phyloP scores from a whole-genome alignment of 2,329 filamentous ascomycete genomes.

The Remersonia thermophila region DNA sequence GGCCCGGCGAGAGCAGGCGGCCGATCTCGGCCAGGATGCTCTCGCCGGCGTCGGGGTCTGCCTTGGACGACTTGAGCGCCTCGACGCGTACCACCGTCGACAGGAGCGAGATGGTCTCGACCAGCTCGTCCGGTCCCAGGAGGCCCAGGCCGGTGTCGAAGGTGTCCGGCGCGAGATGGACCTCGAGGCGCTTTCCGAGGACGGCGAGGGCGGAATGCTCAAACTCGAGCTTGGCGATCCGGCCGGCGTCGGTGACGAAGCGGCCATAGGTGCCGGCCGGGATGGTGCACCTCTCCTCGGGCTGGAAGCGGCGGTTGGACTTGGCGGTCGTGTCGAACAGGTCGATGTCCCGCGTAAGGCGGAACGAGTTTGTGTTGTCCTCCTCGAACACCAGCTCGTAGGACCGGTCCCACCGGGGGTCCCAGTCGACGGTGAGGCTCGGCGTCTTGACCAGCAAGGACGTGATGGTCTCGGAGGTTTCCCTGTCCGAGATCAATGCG shows the following conservation, averaged over 20 bases:
- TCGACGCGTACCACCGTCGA: constrained; percentile 53
- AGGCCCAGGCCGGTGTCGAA: constrained; percentile 40
- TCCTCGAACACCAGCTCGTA: constrained; percentile 77
- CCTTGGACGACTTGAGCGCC: constrained; percentile 25
- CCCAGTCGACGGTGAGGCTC: constrained; percentile 67
- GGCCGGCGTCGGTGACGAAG: constrained; percentile 66
- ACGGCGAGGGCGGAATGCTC: constrained; percentile 69
- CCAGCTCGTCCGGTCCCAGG: constrained; percentile 48
- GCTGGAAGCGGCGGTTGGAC: constrained; percentile 31
- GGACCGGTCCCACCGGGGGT: constrained; percentile 49
- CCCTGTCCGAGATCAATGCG: constrained; percentile 26
- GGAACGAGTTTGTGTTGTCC: constrained; percentile 69
- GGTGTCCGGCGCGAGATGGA: constrained; percentile 46
- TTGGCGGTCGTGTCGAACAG: constrained; percentile 45
- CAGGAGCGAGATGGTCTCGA: constrained; percentile 64
- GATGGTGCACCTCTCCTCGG: constrained; percentile 45
- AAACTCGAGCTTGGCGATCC: constrained; percentile 65
- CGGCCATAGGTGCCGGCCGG: constrained; percentile 53
- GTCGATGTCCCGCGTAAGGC: constrained; percentile 50
- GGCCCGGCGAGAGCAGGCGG: constrained; percentile 42
- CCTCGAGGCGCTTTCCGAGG: constrained; percentile 63
- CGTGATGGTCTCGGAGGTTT: constrained; percentile 36
- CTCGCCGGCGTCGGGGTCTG: constrained; percentile 24
- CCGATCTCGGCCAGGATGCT: constrained; percentile 46
- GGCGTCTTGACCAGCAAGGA: constrained; percentile 56